These are phyloP conservation scores for Uncinocarpus reesii DNA, from an alignment of 2,329 filamentous ascomycete genomes.

Conservation along the genomic window DNA sequence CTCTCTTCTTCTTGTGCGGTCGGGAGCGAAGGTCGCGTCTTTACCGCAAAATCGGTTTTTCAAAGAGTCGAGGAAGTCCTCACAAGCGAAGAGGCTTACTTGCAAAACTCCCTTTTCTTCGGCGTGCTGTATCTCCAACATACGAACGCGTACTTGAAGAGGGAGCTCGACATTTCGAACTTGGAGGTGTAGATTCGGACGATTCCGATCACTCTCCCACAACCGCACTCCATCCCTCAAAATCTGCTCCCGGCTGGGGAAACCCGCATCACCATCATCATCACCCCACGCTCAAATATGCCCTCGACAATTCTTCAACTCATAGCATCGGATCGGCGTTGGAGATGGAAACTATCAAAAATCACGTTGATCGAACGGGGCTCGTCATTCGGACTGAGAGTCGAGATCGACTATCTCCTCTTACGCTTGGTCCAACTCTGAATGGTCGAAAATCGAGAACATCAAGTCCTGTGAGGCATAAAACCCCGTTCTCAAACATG, in stretches of 20 bases:
- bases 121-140: slow-evolving; percentile 32
- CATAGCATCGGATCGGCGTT: slow-evolving; percentile 29
- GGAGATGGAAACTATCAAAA: slow-evolving; percentile 14
- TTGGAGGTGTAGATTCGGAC: slow-evolving; percentile 54
- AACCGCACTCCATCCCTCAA: slow-evolving; percentile 44
- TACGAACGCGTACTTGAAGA: slow-evolving; percentile 86
- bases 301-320: slow-evolving; percentile 33
- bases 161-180: slow-evolving; percentile 64
- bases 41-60: slow-evolving; percentile 44
- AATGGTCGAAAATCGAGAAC: slow-evolving; percentile 36
- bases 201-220: slow-evolving; percentile 53
- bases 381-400: slow-evolving; percentile 76
- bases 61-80: slow-evolving; percentile 27
- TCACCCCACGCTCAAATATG: slow-evolving; percentile 30
- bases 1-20: slow-evolving; percentile 65
- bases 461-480: slow-evolving; percentile 38
- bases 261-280: slow-evolving; percentile 16
- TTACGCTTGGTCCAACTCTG: slow-evolving; percentile 43
- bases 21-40: slow-evolving; percentile 60
- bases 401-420: slow-evolving; percentile 59
- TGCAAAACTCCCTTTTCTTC: slow-evolving; percentile 36
- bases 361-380: slow-evolving; percentile 53
- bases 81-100: slow-evolving; percentile 47
- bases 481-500: slow-evolving; percentile 9
- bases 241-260: slow-evolving; percentile 26